phyloP scores from a whole-genome alignment of 805 yeast genomes.

The Tetrapisispora pingtungensis region DNA sequence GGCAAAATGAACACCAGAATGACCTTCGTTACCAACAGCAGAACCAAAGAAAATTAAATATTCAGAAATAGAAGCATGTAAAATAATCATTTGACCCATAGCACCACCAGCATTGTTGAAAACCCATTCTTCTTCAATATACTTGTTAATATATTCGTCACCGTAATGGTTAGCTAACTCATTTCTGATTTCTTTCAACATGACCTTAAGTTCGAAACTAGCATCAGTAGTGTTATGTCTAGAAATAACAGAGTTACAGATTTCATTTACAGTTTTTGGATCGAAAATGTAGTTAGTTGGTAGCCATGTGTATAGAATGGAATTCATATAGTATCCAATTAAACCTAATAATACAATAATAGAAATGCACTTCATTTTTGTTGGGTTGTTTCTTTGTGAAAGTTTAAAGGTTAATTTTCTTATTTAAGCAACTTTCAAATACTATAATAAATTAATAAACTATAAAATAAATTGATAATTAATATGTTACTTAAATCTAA shows the following conservation, averaged over 20 bases:
- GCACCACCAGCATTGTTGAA: constrained; percentile 98
- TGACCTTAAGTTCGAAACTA: constrained; percentile 44
- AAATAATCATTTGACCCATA: constrained; percentile 90
- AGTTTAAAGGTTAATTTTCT: too few relatives aligned
- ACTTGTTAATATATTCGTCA: constrained; percentile 55
- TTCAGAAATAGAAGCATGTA: constrained; percentile 91
- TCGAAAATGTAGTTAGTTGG: constrained; percentile 69
- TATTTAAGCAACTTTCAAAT: too few relatives aligned
- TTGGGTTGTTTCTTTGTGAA: too few relatives aligned
- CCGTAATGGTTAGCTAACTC: constrained; percentile 59
- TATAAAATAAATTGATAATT: too few relatives aligned
- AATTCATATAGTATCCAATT: constrained; percentile 18
- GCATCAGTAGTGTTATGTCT: constrained; percentile 37
- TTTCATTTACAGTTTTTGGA: constrained; percentile 43
- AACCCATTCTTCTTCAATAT: constrained; percentile 79
- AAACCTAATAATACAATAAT: constrained; percentile 12
- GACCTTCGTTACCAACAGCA: constrained; percentile 93
- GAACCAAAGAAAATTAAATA: constrained; percentile 90
- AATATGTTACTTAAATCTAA: too few relatives aligned
- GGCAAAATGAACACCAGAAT: constrained; percentile 92
- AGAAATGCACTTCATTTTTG: constrained; percentile 17
- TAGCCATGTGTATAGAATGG: constrained; percentile 49
- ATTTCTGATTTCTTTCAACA: constrained; percentile 53
- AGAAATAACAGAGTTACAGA: constrained; percentile 47
- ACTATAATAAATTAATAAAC: too few relatives aligned